phyloP scores from a whole-genome alignment of 2,329 filamentous ascomycete genomes.

The Huntiella decipiens region DNA sequence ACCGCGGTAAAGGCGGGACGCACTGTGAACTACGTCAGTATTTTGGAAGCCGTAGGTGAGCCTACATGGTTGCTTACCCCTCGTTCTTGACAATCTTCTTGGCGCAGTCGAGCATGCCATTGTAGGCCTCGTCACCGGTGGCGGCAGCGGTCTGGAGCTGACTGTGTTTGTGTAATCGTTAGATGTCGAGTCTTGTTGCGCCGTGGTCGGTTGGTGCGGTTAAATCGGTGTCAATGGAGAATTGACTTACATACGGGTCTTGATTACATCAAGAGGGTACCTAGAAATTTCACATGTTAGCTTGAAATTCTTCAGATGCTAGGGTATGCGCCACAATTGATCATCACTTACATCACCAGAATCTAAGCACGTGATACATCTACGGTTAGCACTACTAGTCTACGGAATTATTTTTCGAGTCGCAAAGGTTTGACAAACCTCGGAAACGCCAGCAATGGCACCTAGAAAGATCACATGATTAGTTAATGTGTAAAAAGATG shows the following conservation, averaged over 20 bases:
- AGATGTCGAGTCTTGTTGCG: not conserved
- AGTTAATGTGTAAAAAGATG: too few species aligned
- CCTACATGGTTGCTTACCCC: conserved; percentile 40
- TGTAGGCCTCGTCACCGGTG: conserved; percentile 68
- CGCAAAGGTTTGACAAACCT: conserved; percentile 39
- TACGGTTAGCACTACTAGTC: conserved; percentile 3
- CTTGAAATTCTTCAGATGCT: not conserved
- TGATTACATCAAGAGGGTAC: conserved; percentile 97
- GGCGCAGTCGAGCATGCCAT: conserved; percentile 96
- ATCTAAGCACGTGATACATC: conserved; percentile 38
- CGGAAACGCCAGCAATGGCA: conserved; percentile 92
- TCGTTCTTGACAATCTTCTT: conserved; percentile 91
- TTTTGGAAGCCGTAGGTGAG: not conserved
- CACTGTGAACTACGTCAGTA: conserved; percentile 26
- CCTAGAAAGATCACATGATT: conserved; percentile 24
- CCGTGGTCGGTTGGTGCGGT: too few species aligned
- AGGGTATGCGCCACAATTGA: not conserved
- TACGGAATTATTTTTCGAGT: not conserved
- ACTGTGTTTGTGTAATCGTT: conserved; percentile 24
- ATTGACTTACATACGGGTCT: conserved; percentile 71
- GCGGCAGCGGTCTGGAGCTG: conserved; percentile 67
- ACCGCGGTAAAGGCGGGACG: conserved; percentile 83
- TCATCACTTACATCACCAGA: conserved; percentile 53
- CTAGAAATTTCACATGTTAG: conserved; percentile 25
- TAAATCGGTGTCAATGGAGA: too few species aligned